Evolutionary conservation across 805 yeast genomes (phyloP).

Genomic region (Candida dajiaensis): DNA sequence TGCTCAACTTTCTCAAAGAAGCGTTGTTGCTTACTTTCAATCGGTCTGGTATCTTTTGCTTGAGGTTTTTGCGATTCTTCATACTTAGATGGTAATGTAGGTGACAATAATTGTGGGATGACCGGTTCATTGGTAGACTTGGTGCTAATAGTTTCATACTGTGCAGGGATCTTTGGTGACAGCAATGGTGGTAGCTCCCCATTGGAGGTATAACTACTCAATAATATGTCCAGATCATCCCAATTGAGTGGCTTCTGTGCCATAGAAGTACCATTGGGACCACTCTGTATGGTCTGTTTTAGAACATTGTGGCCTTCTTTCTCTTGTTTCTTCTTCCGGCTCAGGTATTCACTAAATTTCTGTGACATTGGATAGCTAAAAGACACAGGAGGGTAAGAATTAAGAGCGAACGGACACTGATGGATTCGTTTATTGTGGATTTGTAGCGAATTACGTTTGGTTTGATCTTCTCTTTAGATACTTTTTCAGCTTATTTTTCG

Average conservation of each 20-base stretch:
- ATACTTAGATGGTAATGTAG: slow-evolving; percentile 15
- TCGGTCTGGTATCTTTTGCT: background rate
- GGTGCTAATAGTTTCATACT: background rate
- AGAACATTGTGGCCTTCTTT: background rate
- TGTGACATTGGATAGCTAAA: slow-evolving; percentile 1
- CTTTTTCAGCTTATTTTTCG: background rate
- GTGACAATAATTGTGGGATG: slow-evolving; percentile 12
- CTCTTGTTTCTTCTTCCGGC: slow-evolving; percentile 1
- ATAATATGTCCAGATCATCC: slow-evolving; percentile 1
- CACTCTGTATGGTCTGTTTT: background rate
- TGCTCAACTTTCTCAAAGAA: slow-evolving; percentile 8
- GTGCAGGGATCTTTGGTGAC: slow-evolving; percentile 11
- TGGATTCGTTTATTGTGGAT: no score
- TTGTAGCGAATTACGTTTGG: no score
- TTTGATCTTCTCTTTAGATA: background rate
- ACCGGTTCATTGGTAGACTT: background rate
- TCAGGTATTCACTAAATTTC: slow-evolving; percentile 6
- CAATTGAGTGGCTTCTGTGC: background rate
- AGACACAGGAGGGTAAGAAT: no score
- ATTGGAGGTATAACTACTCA: background rate
- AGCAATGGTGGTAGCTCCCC: slow-evolving; percentile 8
- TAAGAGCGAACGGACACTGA: background rate
- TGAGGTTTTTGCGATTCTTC: slow-evolving; percentile 3
- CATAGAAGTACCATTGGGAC: background rate
- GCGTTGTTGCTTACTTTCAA: background rate